Base-by-base conservation (phyloP, 2,329 filamentous ascomycete species). In the Alternaria panax region DNA sequence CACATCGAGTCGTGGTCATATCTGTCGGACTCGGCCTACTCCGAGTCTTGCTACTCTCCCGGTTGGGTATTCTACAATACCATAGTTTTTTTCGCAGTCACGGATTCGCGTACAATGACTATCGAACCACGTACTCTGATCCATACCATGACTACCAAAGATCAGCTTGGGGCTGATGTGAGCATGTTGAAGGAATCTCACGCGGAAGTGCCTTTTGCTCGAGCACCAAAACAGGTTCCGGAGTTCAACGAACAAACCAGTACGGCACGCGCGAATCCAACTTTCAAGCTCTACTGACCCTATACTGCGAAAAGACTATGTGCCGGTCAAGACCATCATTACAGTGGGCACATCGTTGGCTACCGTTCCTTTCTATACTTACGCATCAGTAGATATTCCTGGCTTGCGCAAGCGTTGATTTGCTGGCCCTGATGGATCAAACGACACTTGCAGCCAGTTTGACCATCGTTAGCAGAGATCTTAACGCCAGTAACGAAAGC, bases 401-500 rank as follows among this genome's bases (percentile, higher is more conserved):
- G 24, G 67, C 67, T n/a, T 69, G 67, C 46, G 65, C 67, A 32
- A 68, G 64, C 27, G 65, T 69, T 22, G 67, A 69, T 55, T 50
- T 69, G 7, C 34, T 69, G 5, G 67, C 67, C 7, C 27, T 69
- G 8, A 67, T 69, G 59, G 67, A 69, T 32, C 67, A 69, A 34
- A 69, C 67, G 3, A 69, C 65, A 20, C 67, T 69, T 38, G 67
- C 65, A 45, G 65, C 67, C 22, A 66, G 65, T 50, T 43, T 69
- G 28, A 67, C 65, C 7, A 69, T 65, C 25, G 48, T 69, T 22
- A 63, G 58, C 27, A 64, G 56, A n/a, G 77, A 79, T 25, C 62
- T 80, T 0, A 64, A 77, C 70, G 73, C 79, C 67, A 54, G 72
- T 54, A 79, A 78, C 14, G 83, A 84, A 5, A 88, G 88, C 52